Evolutionary conservation across 768 basidiomycete species (phyloP), one percentile per base, ranked within the genome.

Genomic region (Rubroboletus satanas): DNA sequence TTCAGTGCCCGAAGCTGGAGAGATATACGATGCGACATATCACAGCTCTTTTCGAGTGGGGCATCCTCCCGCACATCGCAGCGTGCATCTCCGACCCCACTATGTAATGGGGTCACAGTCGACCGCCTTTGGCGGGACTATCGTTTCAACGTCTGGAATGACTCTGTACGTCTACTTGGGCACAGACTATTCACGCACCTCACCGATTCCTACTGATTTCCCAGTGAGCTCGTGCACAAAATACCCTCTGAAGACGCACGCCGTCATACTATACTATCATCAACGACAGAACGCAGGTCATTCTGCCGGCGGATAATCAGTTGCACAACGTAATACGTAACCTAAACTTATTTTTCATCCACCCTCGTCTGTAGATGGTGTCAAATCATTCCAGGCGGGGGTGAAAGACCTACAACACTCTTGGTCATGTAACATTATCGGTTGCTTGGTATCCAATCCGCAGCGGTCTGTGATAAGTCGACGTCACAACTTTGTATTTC

Each of bases 121-220:
- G 84, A 87, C 66, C 81, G 79, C 55, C 72, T 83, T 51, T 87
- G 85, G 83, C 76, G 81, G 58, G 85, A 88, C 63, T 77, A 83
- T 69, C 79, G 82, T 52, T 82, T 83, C 64, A 83, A 74, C 62
- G 75, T 85, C 60, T 85, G 83, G 83, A 77, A 77, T 56, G 81
- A 83, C 50, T 69, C 76, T 58, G 77, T 72, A 54, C 45, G 65
- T 67, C 49, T 10, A 10, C 28, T 43, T 9, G 37, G 5, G 11
- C 21, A 1, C 42, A 4, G 1, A 15, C 9, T 7, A 3, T 8
- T 18, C 26, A n/a, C 38, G 4, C n/a, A 12, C 15, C 57, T 66
- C 21, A 60, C 43, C 45, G 21, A 48, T 51, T n/a, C n/a, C 33
- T 36, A 51, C 42, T 45, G 43, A 45, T 57, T 32, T 41, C 33